Evolutionary conservation across 768 basidiomycete genomes (phyloP).

Genomic region (Suillus decipiens): DNA sequence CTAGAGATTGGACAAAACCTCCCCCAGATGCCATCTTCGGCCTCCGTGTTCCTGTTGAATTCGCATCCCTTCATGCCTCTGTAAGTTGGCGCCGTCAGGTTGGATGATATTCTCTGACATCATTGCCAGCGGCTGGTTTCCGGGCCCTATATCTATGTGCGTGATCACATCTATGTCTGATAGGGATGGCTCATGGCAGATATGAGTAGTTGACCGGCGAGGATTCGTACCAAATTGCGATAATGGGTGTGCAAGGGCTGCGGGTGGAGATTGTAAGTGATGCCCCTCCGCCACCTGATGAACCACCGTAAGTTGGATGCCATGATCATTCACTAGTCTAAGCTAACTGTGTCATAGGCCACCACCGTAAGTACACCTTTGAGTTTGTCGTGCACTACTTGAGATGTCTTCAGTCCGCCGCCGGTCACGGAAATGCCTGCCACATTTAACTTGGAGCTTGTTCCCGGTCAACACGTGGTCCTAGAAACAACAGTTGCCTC

Average conservation of each 20-base stretch:
- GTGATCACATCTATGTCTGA: conserved; percentile 27
- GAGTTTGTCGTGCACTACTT: conserved; percentile 17
- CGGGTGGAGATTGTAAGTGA: conserved; percentile 87
- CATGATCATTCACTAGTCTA: conserved; percentile 2
- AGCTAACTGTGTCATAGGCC: conserved; percentile 33
- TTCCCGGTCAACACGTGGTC: conserved; percentile 76
- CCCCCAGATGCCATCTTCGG: conserved; percentile 77
- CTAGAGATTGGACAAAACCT: conserved; percentile 85
- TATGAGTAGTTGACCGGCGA: conserved; percentile 69
- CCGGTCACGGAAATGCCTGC: conserved; percentile 88
- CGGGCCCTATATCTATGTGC: conserved; percentile 82
- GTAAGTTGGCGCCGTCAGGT: conserved; percentile 45
- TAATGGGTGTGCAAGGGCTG: conserved; percentile 77
- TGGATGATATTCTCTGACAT: conserved; percentile 23
- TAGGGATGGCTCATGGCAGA: conserved; percentile 24
- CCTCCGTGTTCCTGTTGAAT: conserved; percentile 85
- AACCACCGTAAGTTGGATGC: conserved; percentile 66
- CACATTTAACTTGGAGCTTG: conserved; percentile 78
- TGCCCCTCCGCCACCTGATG: conserved; percentile 81
- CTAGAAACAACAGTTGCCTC: conserved; percentile 80
- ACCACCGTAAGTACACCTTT: conserved; percentile 46
- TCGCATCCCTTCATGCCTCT: conserved; percentile 80
- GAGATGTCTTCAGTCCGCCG: conserved; percentile 45
- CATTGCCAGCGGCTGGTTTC: conserved; percentile 67
- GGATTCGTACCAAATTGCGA: conserved; percentile 89